Percentiles rank a stretch among this genome's conserved stretches.
Conservation (phyloP, 495 filamentous ascomycete genomes). For the Lasiosphaeria miniovina region DNA sequence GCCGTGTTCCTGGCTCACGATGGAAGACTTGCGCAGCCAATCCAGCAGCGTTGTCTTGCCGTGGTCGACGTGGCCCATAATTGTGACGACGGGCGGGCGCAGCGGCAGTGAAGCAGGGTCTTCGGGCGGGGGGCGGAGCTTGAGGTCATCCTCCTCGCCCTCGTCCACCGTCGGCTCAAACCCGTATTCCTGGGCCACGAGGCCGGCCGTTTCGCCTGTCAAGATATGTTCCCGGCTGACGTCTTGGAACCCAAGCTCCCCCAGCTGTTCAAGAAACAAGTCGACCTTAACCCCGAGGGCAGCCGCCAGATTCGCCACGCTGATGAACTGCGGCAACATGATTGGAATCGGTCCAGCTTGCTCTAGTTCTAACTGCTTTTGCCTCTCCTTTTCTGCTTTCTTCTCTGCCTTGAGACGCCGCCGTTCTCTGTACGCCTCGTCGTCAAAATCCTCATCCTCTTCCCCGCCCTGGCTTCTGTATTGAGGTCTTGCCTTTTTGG, state of each 20-base stretch:
- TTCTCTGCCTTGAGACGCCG: constrained; percentile 36
- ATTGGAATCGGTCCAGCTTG: constrained; percentile 47
- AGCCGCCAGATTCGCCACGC: constrained; percentile 76
- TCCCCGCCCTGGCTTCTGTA: constrained; percentile 15
- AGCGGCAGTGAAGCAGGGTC: constrained; percentile 67
- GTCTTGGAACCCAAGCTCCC: constrained; percentile 79
- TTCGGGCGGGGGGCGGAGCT: constrained; percentile 64
- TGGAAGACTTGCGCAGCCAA: constrained; percentile 87
- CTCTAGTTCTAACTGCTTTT: constrained; percentile 28
- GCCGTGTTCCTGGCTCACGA: constrained; percentile 87
- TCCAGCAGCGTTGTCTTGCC: constrained; percentile 97
- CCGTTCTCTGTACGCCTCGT: constrained; percentile 29
- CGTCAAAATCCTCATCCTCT: constrained; percentile 35
- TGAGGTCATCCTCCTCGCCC: constrained; percentile 65
- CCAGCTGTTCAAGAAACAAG: constrained; percentile 70
- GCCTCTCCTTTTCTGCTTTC: constrained; percentile 32
- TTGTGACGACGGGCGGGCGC: constrained; percentile 92
- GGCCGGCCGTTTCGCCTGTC: constrained; percentile 82
- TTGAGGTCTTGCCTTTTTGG: constrained; percentile 12
- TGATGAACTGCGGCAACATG: constrained; percentile 86
- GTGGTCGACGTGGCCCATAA: constrained; percentile 99
- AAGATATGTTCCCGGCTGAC: constrained; percentile 76
- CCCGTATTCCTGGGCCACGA: constrained; percentile 90
- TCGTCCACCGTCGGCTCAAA: constrained; percentile 84
- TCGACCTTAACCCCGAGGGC: constrained; percentile 67